A percentile compares a stretch with the other conserved stretches of the same genome.
phyloP scores from a whole-genome alignment of 371 early-diverging fungal genomes.

The Mucor lusitanicus region DNA sequence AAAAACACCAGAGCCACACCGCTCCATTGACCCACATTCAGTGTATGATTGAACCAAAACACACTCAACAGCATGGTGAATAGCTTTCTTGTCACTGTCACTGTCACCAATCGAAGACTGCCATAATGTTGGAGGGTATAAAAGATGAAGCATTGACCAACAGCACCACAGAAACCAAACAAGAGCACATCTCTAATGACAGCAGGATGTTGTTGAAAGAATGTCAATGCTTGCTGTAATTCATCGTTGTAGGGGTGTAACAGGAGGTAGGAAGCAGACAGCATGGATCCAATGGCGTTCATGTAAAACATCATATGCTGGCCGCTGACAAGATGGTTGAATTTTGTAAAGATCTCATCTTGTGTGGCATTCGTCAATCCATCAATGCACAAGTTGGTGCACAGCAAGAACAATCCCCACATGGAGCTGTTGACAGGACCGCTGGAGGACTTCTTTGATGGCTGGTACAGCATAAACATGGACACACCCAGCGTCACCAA shows the following conservation, averaged over 20 bases:
- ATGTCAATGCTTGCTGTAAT: conserved; percentile 75
- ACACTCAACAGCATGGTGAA: conserved; percentile 93
- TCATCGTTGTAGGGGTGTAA: conserved; percentile 77
- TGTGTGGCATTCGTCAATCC: conserved; percentile 98
- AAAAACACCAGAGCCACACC: conserved; percentile 87
- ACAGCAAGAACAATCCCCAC: conserved; percentile 83
- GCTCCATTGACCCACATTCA: conserved; percentile 85
- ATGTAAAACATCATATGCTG: conserved; percentile 98
- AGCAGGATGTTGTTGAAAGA: conserved; percentile 75
- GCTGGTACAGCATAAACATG: conserved; percentile 88
- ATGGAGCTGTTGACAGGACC: conserved; percentile 54
- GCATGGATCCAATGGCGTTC: conserved; percentile 80
- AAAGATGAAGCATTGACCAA: conserved; percentile 98
- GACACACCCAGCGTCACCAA: conserved; percentile 92
- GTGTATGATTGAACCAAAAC: conserved; percentile 81
- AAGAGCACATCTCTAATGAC: conserved; percentile 82
- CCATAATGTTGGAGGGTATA: conserved; percentile 93
- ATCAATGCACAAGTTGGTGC: conserved; percentile 87
- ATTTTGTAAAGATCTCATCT: conserved; percentile 88
- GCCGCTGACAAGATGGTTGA: conserved; percentile 68
- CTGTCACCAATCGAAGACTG: conserved; percentile 86
- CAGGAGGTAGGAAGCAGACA: conserved; percentile 72
- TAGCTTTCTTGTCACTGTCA: conserved; percentile 97
- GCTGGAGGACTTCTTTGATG: conserved; percentile 45
- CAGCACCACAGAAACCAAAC: conserved; percentile 89